Percentiles rank a stretch among this genome's conserved stretches.
These are phyloP conservation scores for Cardamine resedifolia DNA, from an alignment of 345 rosid genomes.

Conservation along the genomic window DNA sequence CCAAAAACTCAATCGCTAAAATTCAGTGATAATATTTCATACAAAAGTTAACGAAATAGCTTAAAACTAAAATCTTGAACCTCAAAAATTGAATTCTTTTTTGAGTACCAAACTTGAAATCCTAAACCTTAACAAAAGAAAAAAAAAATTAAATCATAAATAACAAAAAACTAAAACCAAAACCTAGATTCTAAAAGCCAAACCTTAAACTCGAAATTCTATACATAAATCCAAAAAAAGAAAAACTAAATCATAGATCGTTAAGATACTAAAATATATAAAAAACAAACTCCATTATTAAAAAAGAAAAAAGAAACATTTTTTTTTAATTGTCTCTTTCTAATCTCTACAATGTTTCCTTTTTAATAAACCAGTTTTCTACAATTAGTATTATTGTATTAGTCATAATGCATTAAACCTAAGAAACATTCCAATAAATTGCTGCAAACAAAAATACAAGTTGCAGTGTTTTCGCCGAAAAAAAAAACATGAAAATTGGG, in stretches of 20 bases:
- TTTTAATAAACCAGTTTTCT: neutral
- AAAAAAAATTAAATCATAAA: no score
- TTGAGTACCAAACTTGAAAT: neutral
- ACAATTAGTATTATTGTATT: neutral
- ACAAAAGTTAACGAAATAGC: neutral
- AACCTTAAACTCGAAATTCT: no score
- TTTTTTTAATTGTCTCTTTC: neutral
- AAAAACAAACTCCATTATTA: no score
- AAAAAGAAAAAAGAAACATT: no score
- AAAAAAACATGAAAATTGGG: neutral
- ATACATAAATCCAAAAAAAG: no score
- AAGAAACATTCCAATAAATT: neutral
- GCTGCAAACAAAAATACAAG: neutral
- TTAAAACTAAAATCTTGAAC: neutral
- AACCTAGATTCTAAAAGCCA: no score
- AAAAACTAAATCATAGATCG: no score
- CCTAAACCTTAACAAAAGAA: neutral
- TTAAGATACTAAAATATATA: no score
- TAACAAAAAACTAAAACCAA: no score
- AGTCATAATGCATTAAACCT: neutral
- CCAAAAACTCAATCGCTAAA: neutral
- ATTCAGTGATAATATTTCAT: neutral
- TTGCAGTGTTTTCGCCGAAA: constrained; percentile 13
- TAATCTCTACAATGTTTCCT: neutral
- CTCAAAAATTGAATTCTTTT: neutral